Base-by-base conservation (phyloP, 176 grass and related monocot species). In the Pontederia crassipes region DNA sequence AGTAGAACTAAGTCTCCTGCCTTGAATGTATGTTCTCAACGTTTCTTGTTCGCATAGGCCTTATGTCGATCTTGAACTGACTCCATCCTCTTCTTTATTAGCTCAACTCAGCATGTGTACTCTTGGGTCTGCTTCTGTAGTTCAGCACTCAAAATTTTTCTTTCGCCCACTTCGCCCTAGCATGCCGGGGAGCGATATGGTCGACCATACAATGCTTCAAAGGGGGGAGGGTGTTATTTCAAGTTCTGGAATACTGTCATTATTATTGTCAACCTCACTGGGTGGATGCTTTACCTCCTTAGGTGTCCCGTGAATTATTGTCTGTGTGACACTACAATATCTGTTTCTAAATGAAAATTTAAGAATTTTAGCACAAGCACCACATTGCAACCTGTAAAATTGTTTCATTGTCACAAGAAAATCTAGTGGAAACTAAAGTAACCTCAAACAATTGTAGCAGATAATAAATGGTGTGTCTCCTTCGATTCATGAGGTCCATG, bases 401-500 rank as follows among this genome's bases (percentile, higher is more conserved):
- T 74, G 82, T 74, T 63, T 86, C 69, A 69, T 77, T 32, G 81
- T 77, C 14, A 78, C 28, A 10, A 73, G 58, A 52, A 92, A 91
- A 50, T 88, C 81, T 0, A 77, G 55, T 17, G 93, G 93, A 32
- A 97, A 62, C 74, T 88, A 78, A 46, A 97, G 71, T 46, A 97
- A 70, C 4, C 28, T 58, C 48, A 77, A 59, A 57, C 93, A 97
- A 71, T 53, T 71, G 9, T 81, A 83, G 75, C 93, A 98, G 29
- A 98, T 75, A 46, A 98, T 64, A 65, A 98, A 98, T n/a, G 93
- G 93, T 1, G 93, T 76, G 4, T 87, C 93, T 1, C 75, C 47
- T 47, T n/a, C n/a, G n/a, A n/a, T n/a, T n/a, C n/a, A n/a, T n/a
- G n/a, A n/a, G n/a, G n/a, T n/a, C n/a, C n/a, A n/a, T n/a, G n/a